A percentile compares a stretch with the other conserved stretches of the same genome.
Conservation (phyloP, 495 filamentous ascomycete species). For the Tuber brumale region DNA sequence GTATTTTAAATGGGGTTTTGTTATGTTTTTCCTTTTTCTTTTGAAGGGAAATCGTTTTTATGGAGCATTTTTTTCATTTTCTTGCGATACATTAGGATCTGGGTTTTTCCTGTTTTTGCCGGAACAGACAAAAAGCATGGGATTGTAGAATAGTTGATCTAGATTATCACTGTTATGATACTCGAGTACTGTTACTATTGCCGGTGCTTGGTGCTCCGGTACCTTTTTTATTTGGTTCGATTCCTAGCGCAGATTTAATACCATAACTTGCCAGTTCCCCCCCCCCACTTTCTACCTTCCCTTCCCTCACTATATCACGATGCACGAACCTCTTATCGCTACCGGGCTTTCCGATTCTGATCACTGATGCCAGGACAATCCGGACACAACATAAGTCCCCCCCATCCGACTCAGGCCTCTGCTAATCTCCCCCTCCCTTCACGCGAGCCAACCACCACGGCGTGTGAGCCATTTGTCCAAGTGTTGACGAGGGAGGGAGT, state of each 20-base stretch:
- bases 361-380: neutral
- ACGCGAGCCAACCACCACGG: too few relatives aligned
- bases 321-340: neutral
- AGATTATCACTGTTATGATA: neutral
- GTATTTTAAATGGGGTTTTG: neutral
- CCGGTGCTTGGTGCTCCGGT: neutral
- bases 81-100: neutral
- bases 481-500: too few relatives aligned
- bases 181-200: neutral
- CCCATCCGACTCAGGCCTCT: neutral
- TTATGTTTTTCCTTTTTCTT: neutral
- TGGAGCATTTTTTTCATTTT: neutral
- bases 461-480: too few relatives aligned
- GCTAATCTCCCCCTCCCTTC: too few relatives aligned
- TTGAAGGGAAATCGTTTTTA: neutral
- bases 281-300: neutral
- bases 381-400: neutral
- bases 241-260: neutral
- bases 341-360: neutral
- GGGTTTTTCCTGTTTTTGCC: neutral
- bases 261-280: neutral
- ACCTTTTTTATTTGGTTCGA: neutral
- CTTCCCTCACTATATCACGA: neutral
- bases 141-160: neutral
- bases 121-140: neutral